Evolutionary conservation across 2,329 filamentous ascomycete genomes (phyloP).

Genomic region (Byssothecium circinans): DNA sequence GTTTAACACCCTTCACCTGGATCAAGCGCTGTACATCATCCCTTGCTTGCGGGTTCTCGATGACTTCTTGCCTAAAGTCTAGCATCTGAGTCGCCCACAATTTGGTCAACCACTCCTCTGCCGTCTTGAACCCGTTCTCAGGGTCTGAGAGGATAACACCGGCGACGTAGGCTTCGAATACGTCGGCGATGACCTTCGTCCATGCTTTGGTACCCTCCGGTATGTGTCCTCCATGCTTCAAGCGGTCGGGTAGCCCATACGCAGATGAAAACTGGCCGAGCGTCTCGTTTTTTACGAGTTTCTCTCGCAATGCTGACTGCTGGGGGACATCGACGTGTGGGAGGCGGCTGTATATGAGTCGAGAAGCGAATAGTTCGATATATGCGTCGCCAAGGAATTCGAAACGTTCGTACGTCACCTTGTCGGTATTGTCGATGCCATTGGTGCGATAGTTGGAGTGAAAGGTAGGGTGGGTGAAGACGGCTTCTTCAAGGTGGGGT

Average conservation of each 20-base stretch:
- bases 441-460: conserved; percentile 5
- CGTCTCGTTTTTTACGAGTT: conserved; percentile 78
- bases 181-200: conserved; percentile 77
- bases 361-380: conserved; percentile 73
- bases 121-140: conserved; percentile 61
- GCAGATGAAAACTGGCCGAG: conserved; percentile 68
- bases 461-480: conserved; percentile 63
- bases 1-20: conserved; percentile 35
- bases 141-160: conserved; percentile 72
- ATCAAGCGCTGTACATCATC: conserved; percentile 43
- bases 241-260: conserved; percentile 70
- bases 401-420: conserved; percentile 71
- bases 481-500: conserved; percentile 60
- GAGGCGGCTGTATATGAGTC: conserved; percentile 75
- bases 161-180: conserved; percentile 90
- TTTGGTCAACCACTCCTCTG: conserved; percentile 70
- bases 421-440: conserved; percentile 19
- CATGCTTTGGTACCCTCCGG: conserved; percentile 29
- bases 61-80: conserved; percentile 29
- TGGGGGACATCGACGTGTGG: conserved; percentile 65
- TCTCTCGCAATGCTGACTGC: conserved; percentile 74
- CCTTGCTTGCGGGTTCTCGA: conserved; percentile 45
- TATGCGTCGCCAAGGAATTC: conserved; percentile 91
- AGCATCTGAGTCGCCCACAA: conserved; percentile 63
- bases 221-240: conserved; percentile 53